These are phyloP conservation scores for Xerocomellus amylosporus DNA, from an alignment of 768 basidiomycete genomes.

Conservation along the genomic window DNA sequence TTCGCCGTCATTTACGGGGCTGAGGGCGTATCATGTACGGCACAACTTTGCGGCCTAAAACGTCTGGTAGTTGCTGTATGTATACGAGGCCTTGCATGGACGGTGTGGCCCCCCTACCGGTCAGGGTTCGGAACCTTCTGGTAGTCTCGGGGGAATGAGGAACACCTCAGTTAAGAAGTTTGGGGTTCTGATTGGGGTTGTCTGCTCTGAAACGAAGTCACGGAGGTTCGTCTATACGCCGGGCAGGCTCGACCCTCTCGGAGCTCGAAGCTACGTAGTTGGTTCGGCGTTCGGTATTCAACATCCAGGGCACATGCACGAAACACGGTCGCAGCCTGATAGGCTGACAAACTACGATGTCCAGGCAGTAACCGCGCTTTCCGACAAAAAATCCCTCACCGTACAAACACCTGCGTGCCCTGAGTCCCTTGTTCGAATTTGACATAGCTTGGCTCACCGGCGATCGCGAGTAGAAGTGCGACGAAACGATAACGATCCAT, in stretches of 20 bases:
- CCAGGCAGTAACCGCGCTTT: background rate
- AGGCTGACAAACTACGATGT: background rate
- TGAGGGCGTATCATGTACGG: background rate
- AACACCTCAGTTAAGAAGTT: background rate
- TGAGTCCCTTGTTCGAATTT: background rate
- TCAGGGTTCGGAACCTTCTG: too few species aligned
- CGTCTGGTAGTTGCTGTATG: background rate
- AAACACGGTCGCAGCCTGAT: background rate
- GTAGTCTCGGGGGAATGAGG: too few species aligned
- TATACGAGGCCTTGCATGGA: background rate
- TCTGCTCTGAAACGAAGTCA: background rate
- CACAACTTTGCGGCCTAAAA: background rate
- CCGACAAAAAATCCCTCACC: background rate
- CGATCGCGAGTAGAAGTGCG: conserved; percentile 3
- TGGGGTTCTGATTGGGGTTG: background rate
- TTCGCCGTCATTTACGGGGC: background rate
- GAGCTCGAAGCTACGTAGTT: background rate
- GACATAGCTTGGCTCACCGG: background rate
- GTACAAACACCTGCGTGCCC: background rate
- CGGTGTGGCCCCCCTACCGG: background rate
- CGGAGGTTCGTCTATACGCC: background rate
- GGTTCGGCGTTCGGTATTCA: background rate
- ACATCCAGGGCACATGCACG: too few species aligned
- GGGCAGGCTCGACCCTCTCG: background rate
- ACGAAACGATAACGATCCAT: background rate